Percentiles rank a stretch among this genome's conserved stretches.
Conservation (phyloP, 1,139 yeast genomes). For the Hemisphaericaspora lyxosophila region DNA sequence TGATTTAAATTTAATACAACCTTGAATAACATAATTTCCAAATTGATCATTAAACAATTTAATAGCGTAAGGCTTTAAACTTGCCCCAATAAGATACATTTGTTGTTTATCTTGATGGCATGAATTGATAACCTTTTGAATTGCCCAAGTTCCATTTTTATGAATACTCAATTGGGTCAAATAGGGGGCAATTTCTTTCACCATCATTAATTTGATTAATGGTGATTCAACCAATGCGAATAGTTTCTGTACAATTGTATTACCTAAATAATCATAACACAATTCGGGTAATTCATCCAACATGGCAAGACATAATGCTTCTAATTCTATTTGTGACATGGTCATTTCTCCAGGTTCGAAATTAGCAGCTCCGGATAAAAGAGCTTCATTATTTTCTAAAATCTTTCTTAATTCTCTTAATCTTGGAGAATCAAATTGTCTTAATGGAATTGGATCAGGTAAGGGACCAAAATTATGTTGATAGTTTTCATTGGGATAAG, state of each 20-base stretch:
- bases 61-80: slow-evolving; percentile 79
- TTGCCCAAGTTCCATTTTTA: slow-evolving; percentile 99
- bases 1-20: slow-evolving; percentile 84
- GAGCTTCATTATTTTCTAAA: slow-evolving; percentile 46
- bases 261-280: slow-evolving; percentile 91
- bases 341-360: slow-evolving; percentile 11
- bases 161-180: slow-evolving; percentile 92
- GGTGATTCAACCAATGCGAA: slow-evolving; percentile 70
- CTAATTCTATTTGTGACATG: slow-evolving; percentile 58
- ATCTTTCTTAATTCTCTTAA: slow-evolving; percentile 58
- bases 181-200: slow-evolving; percentile 73
- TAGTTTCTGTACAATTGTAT: slow-evolving; percentile 90
- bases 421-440: slow-evolving; percentile 87
- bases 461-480: slow-evolving; percentile 62
- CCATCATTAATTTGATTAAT: slow-evolving; percentile 75
- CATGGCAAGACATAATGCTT: slow-evolving; percentile 82
- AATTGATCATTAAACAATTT: slow-evolving; percentile 91
- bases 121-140: slow-evolving; percentile 88
- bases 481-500: slow-evolving; percentile 36
- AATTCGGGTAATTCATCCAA: slow-evolving; percentile 86
- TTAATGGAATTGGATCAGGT: slow-evolving; percentile 60
- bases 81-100: slow-evolving; percentile 62
- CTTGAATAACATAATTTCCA: slow-evolving; percentile 94
- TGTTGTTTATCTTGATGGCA: slow-evolving; percentile 64
- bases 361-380: slow-evolving; percentile 3